These are phyloP conservation scores for Durusdinium trenchii DNA, from an alignment of 73 alveolate genomes.

Conservation along the genomic window DNA sequence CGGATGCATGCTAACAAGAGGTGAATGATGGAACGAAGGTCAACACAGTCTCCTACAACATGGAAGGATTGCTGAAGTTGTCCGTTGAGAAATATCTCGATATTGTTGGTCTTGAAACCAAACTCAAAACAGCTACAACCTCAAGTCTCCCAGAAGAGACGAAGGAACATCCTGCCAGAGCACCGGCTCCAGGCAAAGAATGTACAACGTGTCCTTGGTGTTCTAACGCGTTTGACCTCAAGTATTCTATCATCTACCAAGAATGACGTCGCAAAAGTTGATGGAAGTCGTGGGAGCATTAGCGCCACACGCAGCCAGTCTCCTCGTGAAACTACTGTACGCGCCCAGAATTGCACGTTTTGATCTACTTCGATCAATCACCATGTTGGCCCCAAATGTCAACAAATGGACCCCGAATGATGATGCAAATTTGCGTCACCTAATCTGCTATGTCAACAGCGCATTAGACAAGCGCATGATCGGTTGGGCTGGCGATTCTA, in stretches of 20 bases:
- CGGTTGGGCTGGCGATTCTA: not conserved
- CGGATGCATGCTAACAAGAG: not conserved
- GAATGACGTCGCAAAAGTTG: not conserved
- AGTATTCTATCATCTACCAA: too few species aligned
- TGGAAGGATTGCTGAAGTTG: not conserved
- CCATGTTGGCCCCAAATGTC: not conserved
- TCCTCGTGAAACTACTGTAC: not conserved
- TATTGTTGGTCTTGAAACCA: not conserved
- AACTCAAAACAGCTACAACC: not conserved
- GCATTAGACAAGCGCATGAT: not conserved
- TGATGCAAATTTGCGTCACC: not conserved
- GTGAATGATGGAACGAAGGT: not conserved
- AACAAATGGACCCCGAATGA: constrained; percentile 5
- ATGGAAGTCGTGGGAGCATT: too few species aligned
- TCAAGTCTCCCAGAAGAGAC: constrained; percentile 15
- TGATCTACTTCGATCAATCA: not conserved
- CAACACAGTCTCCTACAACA: constrained; percentile 11
- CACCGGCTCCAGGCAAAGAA: not conserved
- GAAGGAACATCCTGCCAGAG: constrained; percentile 16
- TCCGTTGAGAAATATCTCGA: not conserved
- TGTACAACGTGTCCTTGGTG: not conserved
- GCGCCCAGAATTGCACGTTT: not conserved
- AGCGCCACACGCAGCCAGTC: too few species aligned
- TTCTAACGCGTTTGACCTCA: not conserved
- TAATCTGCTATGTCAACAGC: not conserved